phyloP scores from a whole-genome alignment of 2,329 filamentous ascomycete species.

The Trichoderma lentiforme region DNA sequence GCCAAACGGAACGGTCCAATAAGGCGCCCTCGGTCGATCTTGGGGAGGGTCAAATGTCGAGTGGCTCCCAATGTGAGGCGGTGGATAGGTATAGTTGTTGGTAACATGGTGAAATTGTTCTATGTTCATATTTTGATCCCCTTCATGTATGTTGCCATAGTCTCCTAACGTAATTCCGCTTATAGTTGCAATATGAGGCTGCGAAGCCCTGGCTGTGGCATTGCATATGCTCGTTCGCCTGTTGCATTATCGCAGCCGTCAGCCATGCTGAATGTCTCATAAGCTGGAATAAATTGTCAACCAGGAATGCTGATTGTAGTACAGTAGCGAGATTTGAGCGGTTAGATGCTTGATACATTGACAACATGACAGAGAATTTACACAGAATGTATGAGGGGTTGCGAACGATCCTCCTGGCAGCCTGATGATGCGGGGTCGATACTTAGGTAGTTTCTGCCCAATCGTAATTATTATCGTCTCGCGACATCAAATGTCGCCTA shows the following conservation, averaged over 20 bases:
- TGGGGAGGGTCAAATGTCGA: neutral
- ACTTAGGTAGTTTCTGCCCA: no score
- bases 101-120: neutral
- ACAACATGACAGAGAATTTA: no score
- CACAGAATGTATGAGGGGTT: no score
- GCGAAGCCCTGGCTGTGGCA: neutral
- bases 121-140: neutral
- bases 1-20: neutral
- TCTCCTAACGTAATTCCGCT: neutral
- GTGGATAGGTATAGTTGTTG: neutral
- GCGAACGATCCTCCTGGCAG: no score
- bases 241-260: neutral
- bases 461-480: no score
- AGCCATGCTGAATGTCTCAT: neutral
- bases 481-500: no score
- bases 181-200: accelerated
- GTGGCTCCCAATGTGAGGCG: neutral
- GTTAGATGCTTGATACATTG: no score
- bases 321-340: no score
- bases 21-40: neutral
- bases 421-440: no score
- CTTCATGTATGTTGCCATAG: neutral
- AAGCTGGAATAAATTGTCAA: no score
- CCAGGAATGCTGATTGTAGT: no score
- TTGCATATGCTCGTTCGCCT: neutral